These are phyloP conservation scores for Heliosperma pusillum DNA, from an alignment of 148 eudicot genomes.

Conservation along the genomic window DNA sequence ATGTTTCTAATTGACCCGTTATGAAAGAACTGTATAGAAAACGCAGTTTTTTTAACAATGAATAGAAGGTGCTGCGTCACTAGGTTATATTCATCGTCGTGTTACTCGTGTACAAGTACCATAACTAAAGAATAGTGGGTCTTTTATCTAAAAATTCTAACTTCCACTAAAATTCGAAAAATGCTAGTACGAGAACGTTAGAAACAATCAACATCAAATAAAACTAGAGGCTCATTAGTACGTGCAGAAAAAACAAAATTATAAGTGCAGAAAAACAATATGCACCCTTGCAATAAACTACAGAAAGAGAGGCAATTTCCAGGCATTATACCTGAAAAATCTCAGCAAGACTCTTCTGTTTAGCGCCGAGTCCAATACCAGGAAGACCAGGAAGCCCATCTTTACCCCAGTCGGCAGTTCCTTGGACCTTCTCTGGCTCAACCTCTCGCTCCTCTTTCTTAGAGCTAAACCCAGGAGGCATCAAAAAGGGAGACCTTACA, in stretches of 20 bases:
- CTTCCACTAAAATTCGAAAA: not conserved
- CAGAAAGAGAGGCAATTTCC: not conserved
- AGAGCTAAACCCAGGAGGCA: conserved; percentile 86
- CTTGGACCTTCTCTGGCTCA: conserved; percentile 49
- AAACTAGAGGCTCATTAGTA: not conserved
- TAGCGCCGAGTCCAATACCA: conserved; percentile 82
- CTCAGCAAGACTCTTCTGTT: conserved; percentile 90
- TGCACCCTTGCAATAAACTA: not conserved
- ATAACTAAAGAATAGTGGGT: not conserved
- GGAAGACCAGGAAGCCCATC: conserved; percentile 95
- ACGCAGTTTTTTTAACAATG: not conserved
- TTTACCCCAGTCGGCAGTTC: conserved; percentile 83
- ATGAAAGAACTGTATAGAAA: not conserved
- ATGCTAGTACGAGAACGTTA: not conserved
- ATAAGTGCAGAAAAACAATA: not conserved
- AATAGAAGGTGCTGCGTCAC: no score
- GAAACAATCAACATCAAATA: conserved; percentile 1
- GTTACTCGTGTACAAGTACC: not conserved
- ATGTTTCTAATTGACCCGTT: not conserved
- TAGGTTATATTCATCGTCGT: not conserved
- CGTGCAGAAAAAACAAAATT: not conserved
- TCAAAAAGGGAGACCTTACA: conserved; percentile 54
- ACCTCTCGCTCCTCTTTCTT: conserved; percentile 80
- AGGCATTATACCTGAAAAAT: conserved; percentile 72
- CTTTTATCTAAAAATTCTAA: not conserved